These are phyloP conservation scores for Penicillium crystallinum DNA, from an alignment of 495 filamentous ascomycete genomes.

Conservation along the genomic window DNA sequence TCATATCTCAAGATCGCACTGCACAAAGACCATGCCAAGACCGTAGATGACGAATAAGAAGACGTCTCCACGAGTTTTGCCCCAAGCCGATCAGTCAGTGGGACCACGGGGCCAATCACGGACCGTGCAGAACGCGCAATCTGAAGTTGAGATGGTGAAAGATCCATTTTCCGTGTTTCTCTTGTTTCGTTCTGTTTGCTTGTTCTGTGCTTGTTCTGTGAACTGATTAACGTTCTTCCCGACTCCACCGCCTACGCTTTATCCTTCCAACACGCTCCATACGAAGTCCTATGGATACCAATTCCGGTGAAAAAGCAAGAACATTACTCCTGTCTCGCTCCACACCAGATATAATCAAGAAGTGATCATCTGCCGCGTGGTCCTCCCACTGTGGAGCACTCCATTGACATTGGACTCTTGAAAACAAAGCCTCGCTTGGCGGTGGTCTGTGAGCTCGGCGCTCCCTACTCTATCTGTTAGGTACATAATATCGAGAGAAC, in stretches of 20 bases:
- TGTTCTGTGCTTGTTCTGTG: not conserved
- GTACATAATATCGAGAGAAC: not conserved
- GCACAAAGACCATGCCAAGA: not conserved
- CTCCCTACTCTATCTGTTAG: conserved; percentile 15
- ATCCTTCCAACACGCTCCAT: not conserved
- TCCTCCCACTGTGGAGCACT: not conserved
- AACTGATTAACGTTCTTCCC: not conserved
- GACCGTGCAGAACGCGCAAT: conserved; percentile 30
- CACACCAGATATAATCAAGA: not conserved
- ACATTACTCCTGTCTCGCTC: too few species aligned
- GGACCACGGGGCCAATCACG: conserved; percentile 20
- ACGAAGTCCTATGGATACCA: not conserved
- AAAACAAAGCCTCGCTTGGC: conserved; percentile 6
- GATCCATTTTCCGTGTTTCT: conserved; percentile 19
- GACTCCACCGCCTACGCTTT: not conserved
- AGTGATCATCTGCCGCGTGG: not conserved
- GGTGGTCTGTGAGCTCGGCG: not conserved
- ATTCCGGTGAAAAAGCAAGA: not conserved
- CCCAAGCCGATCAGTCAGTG: conserved; percentile 2
- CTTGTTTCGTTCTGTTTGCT: not conserved
- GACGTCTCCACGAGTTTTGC: not conserved
- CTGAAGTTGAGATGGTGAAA: conserved; percentile 31
- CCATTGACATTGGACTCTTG: not conserved
- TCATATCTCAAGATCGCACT: not conserved
- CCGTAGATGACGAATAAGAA: not conserved